Conservation (phyloP, 495 filamentous ascomycete species). For the Hyaloscypha hepaticicola region DNA sequence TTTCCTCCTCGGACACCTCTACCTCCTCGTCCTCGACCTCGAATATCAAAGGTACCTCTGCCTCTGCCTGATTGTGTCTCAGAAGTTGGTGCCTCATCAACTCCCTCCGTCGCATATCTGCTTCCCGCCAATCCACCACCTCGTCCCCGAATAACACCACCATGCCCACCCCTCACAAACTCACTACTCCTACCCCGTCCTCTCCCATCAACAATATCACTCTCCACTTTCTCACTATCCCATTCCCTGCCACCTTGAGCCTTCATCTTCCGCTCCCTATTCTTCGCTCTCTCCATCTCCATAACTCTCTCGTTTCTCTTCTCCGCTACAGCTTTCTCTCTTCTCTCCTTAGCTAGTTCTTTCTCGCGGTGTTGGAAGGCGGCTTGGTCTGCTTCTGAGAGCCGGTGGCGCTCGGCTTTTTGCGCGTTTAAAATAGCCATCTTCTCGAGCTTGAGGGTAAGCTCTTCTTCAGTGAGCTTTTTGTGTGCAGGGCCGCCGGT, state of each 20-base stretch:
- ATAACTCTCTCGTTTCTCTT: constrained; percentile 54
- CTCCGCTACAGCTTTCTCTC: constrained; percentile 55
- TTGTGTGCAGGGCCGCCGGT: constrained; percentile 63
- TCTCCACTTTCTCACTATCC: constrained; percentile 73
- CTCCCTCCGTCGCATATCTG: constrained; percentile 20
- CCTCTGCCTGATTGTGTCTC: constrained; percentile 11
- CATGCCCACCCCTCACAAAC: constrained; percentile 57
- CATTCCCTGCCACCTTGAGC: constrained; percentile 68
- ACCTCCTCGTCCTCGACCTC: constrained; percentile 26
- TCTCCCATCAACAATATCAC: constrained; percentile 43
- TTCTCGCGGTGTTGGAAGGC: constrained; percentile 66
- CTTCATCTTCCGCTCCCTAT: constrained; percentile 67
- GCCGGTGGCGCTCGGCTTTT: constrained; percentile 58
- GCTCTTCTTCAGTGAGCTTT: constrained; percentile 69
- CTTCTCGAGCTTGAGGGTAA: constrained; percentile 56
- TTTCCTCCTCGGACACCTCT: constrained; percentile 19
- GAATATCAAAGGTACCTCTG: constrained; percentile 17
- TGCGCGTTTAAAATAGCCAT: constrained; percentile 59
- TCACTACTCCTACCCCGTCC: constrained; percentile 41
- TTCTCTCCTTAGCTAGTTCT: constrained; percentile 31
- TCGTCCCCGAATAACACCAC: constrained; percentile 43
- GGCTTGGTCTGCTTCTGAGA: constrained; percentile 67
- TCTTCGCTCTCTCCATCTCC: constrained; percentile 71
- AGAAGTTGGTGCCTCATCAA: neutral
- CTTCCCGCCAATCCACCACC: constrained; percentile 25